A percentile compares a stretch with the other conserved stretches of the same genome.
Evolutionary conservation across 257 asterid species (phyloP).

Genomic region (Misopates orontium): DNA sequence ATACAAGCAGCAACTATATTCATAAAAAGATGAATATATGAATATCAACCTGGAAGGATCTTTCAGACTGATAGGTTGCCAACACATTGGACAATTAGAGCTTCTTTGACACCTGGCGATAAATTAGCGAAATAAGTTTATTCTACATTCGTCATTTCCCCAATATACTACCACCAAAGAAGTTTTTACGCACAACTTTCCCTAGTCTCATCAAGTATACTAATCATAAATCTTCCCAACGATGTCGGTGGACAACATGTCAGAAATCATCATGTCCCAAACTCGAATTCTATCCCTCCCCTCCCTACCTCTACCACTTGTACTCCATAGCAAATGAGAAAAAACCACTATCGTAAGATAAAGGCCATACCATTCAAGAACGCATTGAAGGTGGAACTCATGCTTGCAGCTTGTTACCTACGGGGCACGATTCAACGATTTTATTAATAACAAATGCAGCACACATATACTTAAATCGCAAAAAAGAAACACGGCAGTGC

Average conservation of each 20-base stretch:
- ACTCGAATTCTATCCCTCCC: too few relatives aligned
- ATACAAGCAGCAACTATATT: conserved; percentile 19
- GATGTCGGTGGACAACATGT: too few relatives aligned
- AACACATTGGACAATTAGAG: conserved; percentile 97
- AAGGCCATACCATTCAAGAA: conserved; percentile 81
- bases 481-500: neutral
- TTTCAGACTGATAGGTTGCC: conserved; percentile 82
- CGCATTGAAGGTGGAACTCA: conserved; percentile 91
- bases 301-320: too few relatives aligned
- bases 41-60: conserved; percentile 66
- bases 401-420: conserved; percentile 85
- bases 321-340: neutral
- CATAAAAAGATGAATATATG: conserved; percentile 17
- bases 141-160: too few relatives aligned
- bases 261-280: too few relatives aligned
- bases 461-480: neutral
- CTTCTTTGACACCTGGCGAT: conserved; percentile 89
- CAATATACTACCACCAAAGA: conserved; percentile 3
- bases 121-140: conserved; percentile 25
- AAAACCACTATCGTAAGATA: neutral
- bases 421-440: conserved; percentile 13
- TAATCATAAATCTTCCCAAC: too few relatives aligned
- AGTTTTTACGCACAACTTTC: too few relatives aligned
- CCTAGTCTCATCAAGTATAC: too few relatives aligned
- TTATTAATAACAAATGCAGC: conserved; percentile 10